A percentile compares a stretch with the other conserved stretches of the same genome.
Conservation (phyloP, 2,329 filamentous ascomycete genomes). For the Fusarium beomiforme region DNA sequence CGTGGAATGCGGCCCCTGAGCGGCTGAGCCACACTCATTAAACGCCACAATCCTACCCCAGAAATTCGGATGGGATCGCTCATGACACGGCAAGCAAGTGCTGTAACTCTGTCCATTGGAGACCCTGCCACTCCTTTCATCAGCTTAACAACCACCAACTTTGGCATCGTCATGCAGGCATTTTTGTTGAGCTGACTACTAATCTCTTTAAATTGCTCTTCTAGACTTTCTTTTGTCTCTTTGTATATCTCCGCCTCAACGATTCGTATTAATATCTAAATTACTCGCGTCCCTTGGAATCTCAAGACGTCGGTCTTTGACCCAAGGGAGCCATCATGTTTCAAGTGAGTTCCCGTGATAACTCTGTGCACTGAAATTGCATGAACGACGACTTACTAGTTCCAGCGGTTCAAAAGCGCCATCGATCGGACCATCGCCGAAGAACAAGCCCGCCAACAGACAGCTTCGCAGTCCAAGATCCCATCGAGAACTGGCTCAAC, state of each 20-base stretch:
- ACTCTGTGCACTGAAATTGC: not conserved
- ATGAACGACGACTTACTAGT: not conserved
- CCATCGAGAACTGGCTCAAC: conserved; percentile 52
- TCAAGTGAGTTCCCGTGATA: conserved; percentile 41
- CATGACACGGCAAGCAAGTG: conserved; percentile 8
- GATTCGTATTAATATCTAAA: not conserved
- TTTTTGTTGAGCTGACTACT: conserved; percentile 21
- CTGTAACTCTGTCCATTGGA: conserved; percentile 30
- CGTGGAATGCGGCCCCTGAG: conserved; percentile 10
- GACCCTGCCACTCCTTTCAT: conserved; percentile 39
- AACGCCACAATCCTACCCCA: conserved; percentile 30
- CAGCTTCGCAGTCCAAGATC: conserved; percentile 57
- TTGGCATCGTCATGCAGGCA: conserved; percentile 23
- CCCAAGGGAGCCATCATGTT: conserved; percentile 44
- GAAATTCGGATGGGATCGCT: conserved; percentile 16
- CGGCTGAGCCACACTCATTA: conserved; percentile 24
- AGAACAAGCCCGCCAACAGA: conserved; percentile 83
- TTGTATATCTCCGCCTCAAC: not conserved
- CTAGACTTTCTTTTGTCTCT: conserved; percentile 1
- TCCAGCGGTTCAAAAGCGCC: conserved; percentile 81
- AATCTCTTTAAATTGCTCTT: not conserved
- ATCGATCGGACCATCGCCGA: conserved; percentile 90
- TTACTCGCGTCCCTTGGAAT: conserved; percentile 32
- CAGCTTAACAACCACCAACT: conserved; percentile 15
- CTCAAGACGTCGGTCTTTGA: conserved; percentile 29